A percentile compares a stretch with the other conserved stretches of the same genome.
Evolutionary conservation across 345 rosid species (phyloP).

Genomic region (Hibiscus mutabilis): DNA sequence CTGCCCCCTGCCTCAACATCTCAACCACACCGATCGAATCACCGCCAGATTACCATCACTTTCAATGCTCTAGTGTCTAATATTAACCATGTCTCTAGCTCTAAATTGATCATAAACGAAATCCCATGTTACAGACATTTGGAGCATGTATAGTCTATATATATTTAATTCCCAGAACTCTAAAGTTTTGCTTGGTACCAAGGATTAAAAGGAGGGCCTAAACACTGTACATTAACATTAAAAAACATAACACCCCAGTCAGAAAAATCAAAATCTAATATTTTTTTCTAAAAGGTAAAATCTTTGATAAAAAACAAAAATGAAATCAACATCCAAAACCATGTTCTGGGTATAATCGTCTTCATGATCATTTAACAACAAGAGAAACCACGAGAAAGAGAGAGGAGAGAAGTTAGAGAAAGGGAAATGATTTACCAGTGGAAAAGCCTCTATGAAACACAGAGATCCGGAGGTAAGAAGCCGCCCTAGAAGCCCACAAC

Average conservation of each 20-base stretch:
- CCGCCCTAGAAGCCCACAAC: conserved; percentile 90
- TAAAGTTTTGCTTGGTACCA: neutral
- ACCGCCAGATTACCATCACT: neutral
- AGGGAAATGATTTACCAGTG: conserved; percentile 38
- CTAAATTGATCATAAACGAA: neutral
- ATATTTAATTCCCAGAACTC: neutral
- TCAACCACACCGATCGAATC: neutral
- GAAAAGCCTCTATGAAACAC: conserved; percentile 60
- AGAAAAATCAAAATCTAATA: conserved; percentile 21
- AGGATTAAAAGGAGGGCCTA: too few species aligned
- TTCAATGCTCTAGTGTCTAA: neutral
- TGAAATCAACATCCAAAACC: neutral
- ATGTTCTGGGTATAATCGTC: too few species aligned
- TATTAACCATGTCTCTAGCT: too few species aligned
- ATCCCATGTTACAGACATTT: too few species aligned
- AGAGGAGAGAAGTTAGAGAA: neutral
- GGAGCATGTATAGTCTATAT: neutral
- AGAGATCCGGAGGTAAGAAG: conserved; percentile 81
- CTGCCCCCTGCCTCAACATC: neutral
- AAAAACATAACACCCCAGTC: conserved; percentile 5
- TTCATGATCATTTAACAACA: too few species aligned
- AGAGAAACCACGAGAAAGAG: too few species aligned
- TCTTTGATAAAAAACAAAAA: conserved; percentile 19
- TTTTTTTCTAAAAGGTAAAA: neutral
- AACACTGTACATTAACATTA: neutral